Evolutionary conservation across 306 rosid species (phyloP).

Genomic region (Sesbania bispinosa): DNA sequence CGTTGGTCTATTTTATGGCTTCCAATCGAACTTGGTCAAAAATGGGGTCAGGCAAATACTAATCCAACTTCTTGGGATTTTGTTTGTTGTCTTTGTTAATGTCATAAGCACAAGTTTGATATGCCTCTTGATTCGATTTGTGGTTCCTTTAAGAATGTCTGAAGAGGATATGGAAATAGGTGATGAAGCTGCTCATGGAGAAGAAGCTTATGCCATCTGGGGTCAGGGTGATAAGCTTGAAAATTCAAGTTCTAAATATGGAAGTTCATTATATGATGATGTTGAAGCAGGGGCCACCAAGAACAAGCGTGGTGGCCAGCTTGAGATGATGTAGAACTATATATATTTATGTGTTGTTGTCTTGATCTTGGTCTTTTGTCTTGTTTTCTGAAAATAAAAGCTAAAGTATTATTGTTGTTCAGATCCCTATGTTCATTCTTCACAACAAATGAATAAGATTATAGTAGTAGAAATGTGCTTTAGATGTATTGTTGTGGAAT

Average conservation of each 20-base stretch:
- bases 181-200: conserved; percentile 59
- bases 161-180: conserved; percentile 56
- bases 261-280: conserved; percentile 40
- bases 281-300: conserved; percentile 23
- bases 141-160: conserved; percentile 45
- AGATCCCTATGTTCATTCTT: conserved; percentile 9
- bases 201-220: conserved; percentile 57
- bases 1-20: conserved; percentile 39
- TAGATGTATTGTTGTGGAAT: neutral
- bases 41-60: conserved; percentile 30
- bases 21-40: neutral
- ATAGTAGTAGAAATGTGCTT: neutral
- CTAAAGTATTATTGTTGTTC: neutral
- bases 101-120: conserved; percentile 38
- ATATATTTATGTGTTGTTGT: neutral
- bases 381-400: conserved; percentile 6
- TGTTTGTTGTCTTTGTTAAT: conserved; percentile 33
- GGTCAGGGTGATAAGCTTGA: conserved; percentile 57
- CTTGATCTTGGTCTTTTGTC: neutral
- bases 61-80: conserved; percentile 31
- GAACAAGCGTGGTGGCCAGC: conserved; percentile 27
- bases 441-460: conserved; percentile 13
- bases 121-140: conserved; percentile 24
- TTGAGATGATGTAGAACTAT: conserved; percentile 31
- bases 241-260: conserved; percentile 31